These are phyloP conservation scores for Trichosporon coremiiforme DNA, from an alignment of 1,284 basidiomycete species.

Conservation along the genomic window DNA sequence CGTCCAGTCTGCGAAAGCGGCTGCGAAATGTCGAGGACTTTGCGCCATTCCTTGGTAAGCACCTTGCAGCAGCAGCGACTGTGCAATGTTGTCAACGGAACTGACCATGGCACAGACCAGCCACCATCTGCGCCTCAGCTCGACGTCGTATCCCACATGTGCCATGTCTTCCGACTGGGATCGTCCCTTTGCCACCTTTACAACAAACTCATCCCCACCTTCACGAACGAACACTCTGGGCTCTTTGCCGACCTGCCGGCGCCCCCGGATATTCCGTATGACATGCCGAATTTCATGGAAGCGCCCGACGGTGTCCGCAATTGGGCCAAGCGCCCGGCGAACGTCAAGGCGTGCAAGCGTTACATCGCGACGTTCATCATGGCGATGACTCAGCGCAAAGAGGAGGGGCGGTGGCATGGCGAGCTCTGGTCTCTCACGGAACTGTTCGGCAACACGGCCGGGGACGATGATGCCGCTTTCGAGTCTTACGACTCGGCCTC, in stretches of 20 bases:
- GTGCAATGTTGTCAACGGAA: background rate
- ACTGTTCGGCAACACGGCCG: slow-evolving; percentile 82
- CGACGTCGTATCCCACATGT: slow-evolving; percentile 78
- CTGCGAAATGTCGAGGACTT: slow-evolving; percentile 53
- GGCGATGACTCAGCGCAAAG: slow-evolving; percentile 57
- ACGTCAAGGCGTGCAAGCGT: slow-evolving; percentile 72
- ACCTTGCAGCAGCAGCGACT: background rate
- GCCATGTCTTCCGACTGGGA: slow-evolving; percentile 90
- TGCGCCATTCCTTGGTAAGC: slow-evolving; percentile 51
- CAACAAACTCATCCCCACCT: slow-evolving; percentile 76
- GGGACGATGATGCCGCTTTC: slow-evolving; percentile 56
- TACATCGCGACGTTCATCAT: slow-evolving; percentile 62
- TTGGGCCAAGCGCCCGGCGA: slow-evolving; percentile 64
- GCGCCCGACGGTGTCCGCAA: slow-evolving; percentile 70
- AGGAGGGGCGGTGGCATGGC: slow-evolving; percentile 58
- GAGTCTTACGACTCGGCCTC: slow-evolving; percentile 61
- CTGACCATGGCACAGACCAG: slow-evolving; percentile 41
- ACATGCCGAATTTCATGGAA: slow-evolving; percentile 63
- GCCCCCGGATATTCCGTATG: slow-evolving; percentile 46
- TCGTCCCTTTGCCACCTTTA: slow-evolving; percentile 93
- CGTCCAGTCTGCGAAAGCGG: slow-evolving; percentile 48
- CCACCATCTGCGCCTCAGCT: slow-evolving; percentile 52
- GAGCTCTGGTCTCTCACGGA: slow-evolving; percentile 67
- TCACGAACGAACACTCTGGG: slow-evolving; percentile 60
- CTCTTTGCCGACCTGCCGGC: slow-evolving; percentile 61